phyloP scores from a whole-genome alignment of 176 grass and related monocot species.

The Thinopyrum elongatum region DNA sequence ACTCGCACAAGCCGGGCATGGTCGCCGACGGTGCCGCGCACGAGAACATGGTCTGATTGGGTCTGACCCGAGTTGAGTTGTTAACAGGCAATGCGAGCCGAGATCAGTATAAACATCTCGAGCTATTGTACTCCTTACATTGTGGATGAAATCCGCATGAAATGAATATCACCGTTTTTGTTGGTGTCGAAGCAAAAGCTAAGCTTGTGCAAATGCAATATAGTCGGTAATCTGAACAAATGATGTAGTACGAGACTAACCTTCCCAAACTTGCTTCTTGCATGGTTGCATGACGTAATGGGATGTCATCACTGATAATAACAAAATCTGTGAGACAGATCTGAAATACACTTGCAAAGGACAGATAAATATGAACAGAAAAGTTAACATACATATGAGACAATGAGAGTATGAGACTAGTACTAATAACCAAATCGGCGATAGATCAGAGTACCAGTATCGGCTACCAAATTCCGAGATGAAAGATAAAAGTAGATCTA shows the following conservation, averaged over 20 bases:
- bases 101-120: conserved; percentile 34
- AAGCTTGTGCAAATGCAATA: background rate
- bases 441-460: background rate
- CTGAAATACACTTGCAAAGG: background rate
- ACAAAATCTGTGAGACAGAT: background rate
- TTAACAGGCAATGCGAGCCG: conserved; percentile 8
- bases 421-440: background rate
- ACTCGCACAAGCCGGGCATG: conserved; percentile 46
- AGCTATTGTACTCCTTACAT: conserved; percentile 27
- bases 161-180: conserved; percentile 25
- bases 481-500: background rate
- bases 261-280: background rate
- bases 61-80: conserved; percentile 1
- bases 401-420: background rate
- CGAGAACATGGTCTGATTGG: conserved; percentile 56
- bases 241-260: background rate
- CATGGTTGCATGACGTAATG: background rate
- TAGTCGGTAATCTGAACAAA: background rate
- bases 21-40: background rate
- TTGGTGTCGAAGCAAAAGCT: background rate
- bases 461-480: background rate
- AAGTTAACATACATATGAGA: background rate
- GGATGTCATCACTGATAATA: no score
- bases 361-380: background rate
- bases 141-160: conserved; percentile 12